phyloP scores from a whole-genome alignment of 805 yeast species.

The Helenozyma rhizophorensis region DNA sequence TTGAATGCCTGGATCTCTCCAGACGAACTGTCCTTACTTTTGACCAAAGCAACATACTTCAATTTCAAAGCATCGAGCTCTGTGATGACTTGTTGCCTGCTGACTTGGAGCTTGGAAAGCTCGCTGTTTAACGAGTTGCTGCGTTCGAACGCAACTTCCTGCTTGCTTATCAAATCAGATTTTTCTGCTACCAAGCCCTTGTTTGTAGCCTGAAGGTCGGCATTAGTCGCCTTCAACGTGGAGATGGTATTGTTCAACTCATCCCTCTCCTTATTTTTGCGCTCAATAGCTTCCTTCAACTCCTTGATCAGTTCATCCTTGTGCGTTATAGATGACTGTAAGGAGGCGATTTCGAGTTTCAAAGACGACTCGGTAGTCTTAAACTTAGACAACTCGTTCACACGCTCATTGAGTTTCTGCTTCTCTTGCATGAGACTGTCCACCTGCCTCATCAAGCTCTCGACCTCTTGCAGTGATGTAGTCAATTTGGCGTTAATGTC shows the following conservation, averaged over 20 bases:
- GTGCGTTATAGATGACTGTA: constrained; percentile 40
- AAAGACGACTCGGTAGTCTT: constrained; percentile 40
- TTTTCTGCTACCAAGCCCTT: constrained; percentile 34
- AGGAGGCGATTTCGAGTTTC: constrained; percentile 46
- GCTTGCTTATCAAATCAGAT: constrained; percentile 36
- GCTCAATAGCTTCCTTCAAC: constrained; percentile 29
- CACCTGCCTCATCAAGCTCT: neutral
- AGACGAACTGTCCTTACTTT: constrained; percentile 31
- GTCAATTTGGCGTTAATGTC: constrained; percentile 16
- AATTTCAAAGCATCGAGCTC: constrained; percentile 37
- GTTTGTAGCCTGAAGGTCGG: constrained; percentile 35
- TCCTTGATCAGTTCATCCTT: constrained; percentile 42
- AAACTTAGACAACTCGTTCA: constrained; percentile 24
- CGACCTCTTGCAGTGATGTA: constrained; percentile 20
- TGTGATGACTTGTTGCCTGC: constrained; percentile 36
- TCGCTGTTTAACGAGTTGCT: constrained; percentile 29
- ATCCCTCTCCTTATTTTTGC: constrained; percentile 32
- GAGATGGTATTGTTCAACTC: constrained; percentile 34
- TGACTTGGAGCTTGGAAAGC: constrained; percentile 38
- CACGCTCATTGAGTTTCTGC: constrained; percentile 31
- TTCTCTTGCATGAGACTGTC: constrained; percentile 28
- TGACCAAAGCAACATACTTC: constrained; percentile 30
- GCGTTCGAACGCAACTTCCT: constrained; percentile 34
- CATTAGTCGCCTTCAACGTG: constrained; percentile 37
- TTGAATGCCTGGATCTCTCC: constrained; percentile 43